A percentile compares a stretch with the other conserved stretches of the same genome.
These are phyloP conservation scores for Hymenoscyphus salicellus DNA, from an alignment of 2,329 filamentous ascomycete species.

Conservation along the genomic window DNA sequence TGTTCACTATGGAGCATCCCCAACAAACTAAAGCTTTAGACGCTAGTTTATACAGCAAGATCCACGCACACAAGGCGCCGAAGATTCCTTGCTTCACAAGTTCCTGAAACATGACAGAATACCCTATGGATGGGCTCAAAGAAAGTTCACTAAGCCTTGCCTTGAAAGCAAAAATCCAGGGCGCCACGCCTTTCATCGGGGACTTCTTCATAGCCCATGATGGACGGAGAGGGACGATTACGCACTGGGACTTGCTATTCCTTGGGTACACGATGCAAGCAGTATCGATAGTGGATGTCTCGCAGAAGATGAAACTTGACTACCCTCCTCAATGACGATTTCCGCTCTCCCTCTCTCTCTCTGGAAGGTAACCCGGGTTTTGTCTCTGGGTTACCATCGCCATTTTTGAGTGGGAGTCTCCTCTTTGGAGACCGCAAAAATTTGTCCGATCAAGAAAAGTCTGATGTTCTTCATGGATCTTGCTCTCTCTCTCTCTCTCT, in stretches of 20 bases:
- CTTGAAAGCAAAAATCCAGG: constrained; percentile 1
- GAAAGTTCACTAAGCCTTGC: constrained; percentile 4
- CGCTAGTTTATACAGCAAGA: not conserved
- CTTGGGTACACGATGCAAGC: not conserved
- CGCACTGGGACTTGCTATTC: not conserved
- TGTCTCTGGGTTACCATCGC: not conserved
- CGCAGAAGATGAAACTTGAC: constrained; percentile 8
- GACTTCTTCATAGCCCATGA: not conserved
- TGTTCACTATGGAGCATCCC: not conserved
- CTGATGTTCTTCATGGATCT: not conserved
- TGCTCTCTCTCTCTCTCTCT: not conserved
- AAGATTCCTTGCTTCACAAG: not conserved
- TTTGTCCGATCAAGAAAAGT: not conserved
- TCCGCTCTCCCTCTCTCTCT: not conserved
- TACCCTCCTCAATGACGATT: not conserved
- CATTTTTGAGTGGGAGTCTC: not conserved
- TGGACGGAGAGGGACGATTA: constrained; percentile 1
- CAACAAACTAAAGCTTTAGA: not conserved
- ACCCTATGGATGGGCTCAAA: not conserved
- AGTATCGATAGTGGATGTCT: constrained; percentile 1
- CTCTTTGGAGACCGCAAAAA: not conserved
- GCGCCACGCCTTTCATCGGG: constrained; percentile 3
- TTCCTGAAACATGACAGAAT: constrained; percentile 12
- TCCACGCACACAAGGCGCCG: not conserved
- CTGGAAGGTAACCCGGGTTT: not conserved